Conservation (phyloP, 2,329 filamentous ascomycete species). For the Didymella keratinophila region DNA sequence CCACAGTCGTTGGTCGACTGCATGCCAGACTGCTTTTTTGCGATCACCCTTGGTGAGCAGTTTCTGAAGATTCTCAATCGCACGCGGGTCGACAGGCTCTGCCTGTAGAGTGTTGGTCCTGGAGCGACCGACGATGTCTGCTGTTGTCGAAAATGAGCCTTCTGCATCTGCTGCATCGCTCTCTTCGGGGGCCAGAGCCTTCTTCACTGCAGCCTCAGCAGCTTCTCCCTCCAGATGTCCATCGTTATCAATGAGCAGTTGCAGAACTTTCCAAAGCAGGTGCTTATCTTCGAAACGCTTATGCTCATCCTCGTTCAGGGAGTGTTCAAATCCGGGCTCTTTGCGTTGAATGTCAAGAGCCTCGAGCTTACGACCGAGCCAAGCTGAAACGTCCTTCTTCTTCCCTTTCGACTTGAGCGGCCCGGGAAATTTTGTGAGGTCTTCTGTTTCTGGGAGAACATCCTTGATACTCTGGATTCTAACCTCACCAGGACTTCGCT, state of each 20-base stretch:
- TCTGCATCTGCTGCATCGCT: conserved; percentile 33
- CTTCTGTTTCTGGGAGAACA: conserved; percentile 73
- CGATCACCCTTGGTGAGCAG: conserved; percentile 81
- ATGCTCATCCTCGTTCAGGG: conserved; percentile 64
- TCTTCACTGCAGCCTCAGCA: conserved; percentile 77
- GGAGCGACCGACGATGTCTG: conserved; percentile 48
- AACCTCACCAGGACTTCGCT: conserved; percentile 82
- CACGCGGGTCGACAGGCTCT: conserved; percentile 73
- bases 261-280: conserved; percentile 86
- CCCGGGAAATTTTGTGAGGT: conserved; percentile 83
- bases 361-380: conserved; percentile 81
- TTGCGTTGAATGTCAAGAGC: conserved; percentile 66
- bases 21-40: conserved; percentile 91
- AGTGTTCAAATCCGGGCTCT: conserved; percentile 57
- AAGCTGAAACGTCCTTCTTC: conserved; percentile 89
- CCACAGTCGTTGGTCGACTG: conserved; percentile 93
- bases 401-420: conserved; percentile 89
- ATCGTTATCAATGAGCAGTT: conserved; percentile 84
- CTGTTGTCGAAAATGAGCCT: conserved; percentile 41
- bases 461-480: conserved; percentile 79
- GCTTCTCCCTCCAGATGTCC: conserved; percentile 77
- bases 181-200: conserved; percentile 71
- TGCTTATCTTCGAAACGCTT: conserved; percentile 81
- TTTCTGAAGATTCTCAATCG: conserved; percentile 75
- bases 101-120: conserved; percentile 52